Evolutionary conservation across 768 basidiomycete species (phyloP).

Genomic region (Suillus americanus): DNA sequence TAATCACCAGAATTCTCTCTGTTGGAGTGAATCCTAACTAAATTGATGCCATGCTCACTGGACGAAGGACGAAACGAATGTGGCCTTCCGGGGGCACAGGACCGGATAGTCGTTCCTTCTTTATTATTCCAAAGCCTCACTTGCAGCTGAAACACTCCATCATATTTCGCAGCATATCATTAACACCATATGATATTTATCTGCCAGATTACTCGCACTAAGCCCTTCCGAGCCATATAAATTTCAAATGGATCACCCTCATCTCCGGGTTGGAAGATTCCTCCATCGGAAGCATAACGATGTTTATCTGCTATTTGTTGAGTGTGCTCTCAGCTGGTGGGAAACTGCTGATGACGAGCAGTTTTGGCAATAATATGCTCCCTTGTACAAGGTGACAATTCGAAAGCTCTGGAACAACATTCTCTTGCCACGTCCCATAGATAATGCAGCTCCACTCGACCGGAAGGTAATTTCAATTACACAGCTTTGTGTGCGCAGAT

Average conservation of each 20-base stretch:
- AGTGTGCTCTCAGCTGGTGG: neutral
- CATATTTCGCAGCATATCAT: neutral
- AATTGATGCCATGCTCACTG: neutral
- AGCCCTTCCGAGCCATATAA: neutral
- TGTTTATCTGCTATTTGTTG: neutral
- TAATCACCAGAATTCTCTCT: neutral
- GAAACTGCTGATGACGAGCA: neutral
- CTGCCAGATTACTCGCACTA: neutral
- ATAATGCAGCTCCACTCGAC: neutral
- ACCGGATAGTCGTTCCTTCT: neutral
- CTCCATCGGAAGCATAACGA: neutral
- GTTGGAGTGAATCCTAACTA: neutral
- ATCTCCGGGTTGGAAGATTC: neutral
- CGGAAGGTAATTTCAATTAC: neutral
- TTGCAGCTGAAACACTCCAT: neutral
- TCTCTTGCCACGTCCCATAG: constrained; percentile 2
- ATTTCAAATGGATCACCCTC: neutral
- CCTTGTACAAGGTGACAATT: neutral
- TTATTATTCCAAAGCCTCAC: neutral
- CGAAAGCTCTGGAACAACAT: neutral
- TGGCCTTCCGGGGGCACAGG: neutral
- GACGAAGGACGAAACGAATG: too few relatives aligned
- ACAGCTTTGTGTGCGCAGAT: neutral
- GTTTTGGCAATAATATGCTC: neutral
- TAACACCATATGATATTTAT: neutral